A percentile compares a stretch with the other conserved stretches of the same genome.
Conservation (phyloP, 805 yeast species). For the Priceomyces medius region DNA sequence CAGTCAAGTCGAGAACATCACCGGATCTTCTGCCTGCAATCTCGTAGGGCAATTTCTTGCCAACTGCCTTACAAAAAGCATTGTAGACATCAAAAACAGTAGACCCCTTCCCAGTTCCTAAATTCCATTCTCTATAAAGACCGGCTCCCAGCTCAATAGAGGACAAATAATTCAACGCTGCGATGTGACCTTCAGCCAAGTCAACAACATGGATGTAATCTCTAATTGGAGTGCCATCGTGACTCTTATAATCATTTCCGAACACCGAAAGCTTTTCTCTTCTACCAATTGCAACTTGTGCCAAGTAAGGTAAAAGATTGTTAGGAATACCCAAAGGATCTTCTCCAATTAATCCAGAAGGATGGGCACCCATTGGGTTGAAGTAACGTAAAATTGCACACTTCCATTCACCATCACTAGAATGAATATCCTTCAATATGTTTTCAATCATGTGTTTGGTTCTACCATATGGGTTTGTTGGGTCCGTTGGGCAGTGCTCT, state of each 20-base stretch:
- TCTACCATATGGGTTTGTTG: slow-evolving; percentile 76
- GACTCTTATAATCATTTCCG: slow-evolving; percentile 68
- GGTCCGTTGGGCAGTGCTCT: slow-evolving; percentile 70
- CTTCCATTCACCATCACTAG: slow-evolving; percentile 45
- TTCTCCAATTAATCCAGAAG: slow-evolving; percentile 77
- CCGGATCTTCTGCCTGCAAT: slow-evolving; percentile 70
- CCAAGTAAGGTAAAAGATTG: slow-evolving; percentile 70
- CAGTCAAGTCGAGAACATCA: slow-evolving; percentile 74
- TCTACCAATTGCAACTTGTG: slow-evolving; percentile 75
- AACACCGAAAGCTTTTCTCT: slow-evolving; percentile 64
- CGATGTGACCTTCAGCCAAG: slow-evolving; percentile 72
- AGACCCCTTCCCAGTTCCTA: slow-evolving; percentile 79
- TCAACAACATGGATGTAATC: slow-evolving; percentile 83
- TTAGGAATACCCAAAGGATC: slow-evolving; percentile 78
- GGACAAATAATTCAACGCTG: slow-evolving; percentile 62
- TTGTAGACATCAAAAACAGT: slow-evolving; percentile 71
- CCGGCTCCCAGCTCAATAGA: slow-evolving; percentile 36
- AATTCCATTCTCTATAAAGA: slow-evolving; percentile 73
- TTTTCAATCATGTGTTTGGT: slow-evolving; percentile 69
- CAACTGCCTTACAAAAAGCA: slow-evolving; percentile 65
- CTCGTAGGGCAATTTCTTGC: slow-evolving; percentile 61
- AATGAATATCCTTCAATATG: slow-evolving; percentile 53
- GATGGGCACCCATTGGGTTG: slow-evolving; percentile 86
- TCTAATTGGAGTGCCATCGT: slow-evolving; percentile 79
- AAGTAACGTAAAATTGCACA: slow-evolving; percentile 72